A percentile compares a stretch with the other conserved stretches of the same genome.
Evolutionary conservation across 371 early-diverging fungal species (phyloP).

Genomic region (Rhizopus microsporus): DNA sequence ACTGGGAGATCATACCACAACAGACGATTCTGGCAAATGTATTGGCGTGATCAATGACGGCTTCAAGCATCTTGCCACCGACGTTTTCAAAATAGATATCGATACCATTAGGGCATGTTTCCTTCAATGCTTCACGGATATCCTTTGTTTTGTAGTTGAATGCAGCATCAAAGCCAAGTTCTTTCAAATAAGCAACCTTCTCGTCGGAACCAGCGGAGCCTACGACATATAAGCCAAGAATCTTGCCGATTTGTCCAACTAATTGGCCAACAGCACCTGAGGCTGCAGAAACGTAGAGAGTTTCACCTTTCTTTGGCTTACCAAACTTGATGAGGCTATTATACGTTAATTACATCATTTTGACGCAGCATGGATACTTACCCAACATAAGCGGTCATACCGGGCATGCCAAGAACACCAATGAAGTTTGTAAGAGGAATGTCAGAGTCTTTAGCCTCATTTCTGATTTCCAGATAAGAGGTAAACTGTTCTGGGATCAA

Average conservation of each 20-base stretch:
- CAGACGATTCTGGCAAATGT: constrained; percentile 53
- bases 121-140: constrained; percentile 36
- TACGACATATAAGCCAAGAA: constrained; percentile 64
- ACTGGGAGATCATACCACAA: constrained; percentile 75
- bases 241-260: constrained; percentile 70
- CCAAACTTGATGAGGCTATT: constrained; percentile 32
- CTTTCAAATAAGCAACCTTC: constrained; percentile 66
- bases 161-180: constrained; percentile 69
- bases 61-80: constrained; percentile 73
- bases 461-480: constrained; percentile 22
- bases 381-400: constrained; percentile 48
- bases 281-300: constrained; percentile 54
- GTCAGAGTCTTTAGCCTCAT: constrained; percentile 37
- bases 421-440: constrained; percentile 51
- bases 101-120: constrained; percentile 67
- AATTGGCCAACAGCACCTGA: constrained; percentile 51
- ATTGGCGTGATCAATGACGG: constrained; percentile 57
- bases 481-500: constrained; percentile 29
- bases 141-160: constrained; percentile 83
- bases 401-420: constrained; percentile 58
- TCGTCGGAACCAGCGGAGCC: constrained; percentile 79
- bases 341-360: neutral
- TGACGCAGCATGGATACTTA: constrained; percentile 9
- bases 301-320: constrained; percentile 51
- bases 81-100: constrained; percentile 74